Conservation (phyloP, 495 filamentous ascomycete species). For the Aspergillus avenaceus region DNA sequence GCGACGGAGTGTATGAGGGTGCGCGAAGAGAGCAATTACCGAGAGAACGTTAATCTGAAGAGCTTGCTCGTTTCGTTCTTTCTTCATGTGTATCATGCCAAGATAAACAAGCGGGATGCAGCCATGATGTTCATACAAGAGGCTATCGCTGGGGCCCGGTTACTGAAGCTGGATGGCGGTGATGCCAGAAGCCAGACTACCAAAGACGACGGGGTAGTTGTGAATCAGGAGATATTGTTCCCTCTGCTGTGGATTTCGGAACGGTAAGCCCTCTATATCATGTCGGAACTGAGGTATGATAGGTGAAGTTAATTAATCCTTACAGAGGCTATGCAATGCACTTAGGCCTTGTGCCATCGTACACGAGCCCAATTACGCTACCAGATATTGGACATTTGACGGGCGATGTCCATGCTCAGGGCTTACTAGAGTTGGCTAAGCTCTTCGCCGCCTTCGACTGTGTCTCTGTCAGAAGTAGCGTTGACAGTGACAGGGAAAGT, state of each 20-base stretch:
- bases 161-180: conserved; percentile 20
- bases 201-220: conserved; percentile 11
- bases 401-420: conserved; percentile 18
- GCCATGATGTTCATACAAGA: conserved; percentile 33
- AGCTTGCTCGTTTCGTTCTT: conserved; percentile 28
- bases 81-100: conserved; percentile 33
- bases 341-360: conserved; percentile 26
- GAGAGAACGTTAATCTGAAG: conserved; percentile 14
- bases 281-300: neutral
- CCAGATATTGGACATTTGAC: neutral
- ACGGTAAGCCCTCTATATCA: conserved; percentile 15
- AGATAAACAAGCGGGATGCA: conserved; percentile 24
- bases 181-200: neutral
- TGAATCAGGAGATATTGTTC: conserved; percentile 24
- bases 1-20: conserved; percentile 21
- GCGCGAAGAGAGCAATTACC: conserved; percentile 7
- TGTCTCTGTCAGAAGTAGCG: conserved; percentile 9
- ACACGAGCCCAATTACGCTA: conserved; percentile 11
- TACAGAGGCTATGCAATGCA: conserved; percentile 29
- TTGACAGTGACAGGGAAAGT: neutral
- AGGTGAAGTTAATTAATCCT: neutral
- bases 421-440: conserved; percentile 23
- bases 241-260: conserved; percentile 31
- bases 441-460: conserved; percentile 26
- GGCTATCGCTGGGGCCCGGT: conserved; percentile 20